These are phyloP conservation scores for Mycocentrospora acerina DNA, from an alignment of 2,329 filamentous ascomycete genomes.

Conservation along the genomic window DNA sequence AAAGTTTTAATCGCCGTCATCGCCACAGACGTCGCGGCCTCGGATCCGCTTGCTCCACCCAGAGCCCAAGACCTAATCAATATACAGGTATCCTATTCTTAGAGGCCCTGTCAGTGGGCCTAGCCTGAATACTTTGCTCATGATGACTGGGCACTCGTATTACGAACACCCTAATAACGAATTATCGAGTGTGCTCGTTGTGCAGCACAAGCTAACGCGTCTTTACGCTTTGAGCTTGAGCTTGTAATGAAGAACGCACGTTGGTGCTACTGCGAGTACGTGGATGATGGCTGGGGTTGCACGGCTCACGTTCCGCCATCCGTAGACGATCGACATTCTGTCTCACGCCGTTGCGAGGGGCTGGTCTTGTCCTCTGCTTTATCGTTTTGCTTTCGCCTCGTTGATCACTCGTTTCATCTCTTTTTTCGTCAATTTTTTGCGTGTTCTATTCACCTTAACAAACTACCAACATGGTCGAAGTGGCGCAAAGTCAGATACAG, in stretches of 20 bases:
- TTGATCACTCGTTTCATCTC: constrained; percentile 1
- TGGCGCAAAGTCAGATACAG: constrained; percentile 21
- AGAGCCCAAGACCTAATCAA: too few relatives aligned
- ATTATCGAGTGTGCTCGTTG: constrained; percentile 25
- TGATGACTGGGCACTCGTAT: constrained; percentile 15
- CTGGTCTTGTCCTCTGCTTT: constrained; percentile 16
- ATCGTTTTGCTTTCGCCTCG: constrained; percentile 16
- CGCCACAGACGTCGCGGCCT: too few relatives aligned
- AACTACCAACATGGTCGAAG: constrained; percentile 16
- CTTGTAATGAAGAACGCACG: constrained; percentile 22
- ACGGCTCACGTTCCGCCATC: constrained; percentile 21
- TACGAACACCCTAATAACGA: constrained; percentile 19
- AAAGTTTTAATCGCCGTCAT: too few relatives aligned
- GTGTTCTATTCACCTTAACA: constrained; percentile 1
- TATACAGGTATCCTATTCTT: neutral
- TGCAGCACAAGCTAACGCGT: constrained; percentile 23
- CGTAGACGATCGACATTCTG: constrained; percentile 23
- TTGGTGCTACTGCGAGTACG: constrained; percentile 19
- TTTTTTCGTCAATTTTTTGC: constrained; percentile 7
- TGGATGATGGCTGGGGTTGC: constrained; percentile 21
- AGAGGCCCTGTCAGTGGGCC: constrained; percentile 5
- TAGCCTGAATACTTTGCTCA: constrained; percentile 1
- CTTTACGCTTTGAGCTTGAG: constrained; percentile 22
- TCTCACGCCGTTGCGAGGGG: constrained; percentile 24
- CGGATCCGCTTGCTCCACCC: too few relatives aligned